Evolutionary conservation across 2,329 filamentous ascomycete species (phyloP), one percentile per base, ranked within the genome.

Genomic region (Beauveria brongniartii): DNA sequence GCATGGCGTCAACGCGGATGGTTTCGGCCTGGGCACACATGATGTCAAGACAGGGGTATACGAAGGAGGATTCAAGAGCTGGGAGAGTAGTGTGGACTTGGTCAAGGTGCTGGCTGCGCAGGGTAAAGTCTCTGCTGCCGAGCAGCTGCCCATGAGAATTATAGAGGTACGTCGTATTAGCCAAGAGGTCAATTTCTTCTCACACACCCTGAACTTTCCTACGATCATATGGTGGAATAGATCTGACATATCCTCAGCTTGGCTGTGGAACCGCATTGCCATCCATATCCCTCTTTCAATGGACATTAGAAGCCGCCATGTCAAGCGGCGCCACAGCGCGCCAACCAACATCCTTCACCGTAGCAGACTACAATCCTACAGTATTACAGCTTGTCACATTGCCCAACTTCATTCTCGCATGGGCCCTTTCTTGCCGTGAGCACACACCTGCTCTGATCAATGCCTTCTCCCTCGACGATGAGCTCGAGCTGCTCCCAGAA

Each of bases 21-120:
- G 77, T 64, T 77, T 81, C 58, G 80, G 82, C 1, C 76, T 91
- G 41, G 86, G 84, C 44, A 80, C 82, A 64, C 85, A 89, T 64
- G 90, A 94, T 72, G 86, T 94, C 65, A 88, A 86, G 72, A 89
- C 89, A 60, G 90, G 90, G 56, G 83, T 93, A 63, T 94, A 94
- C 73, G 90, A 94, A 74, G 90, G 90, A 61, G 90, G 90, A 26
- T 92, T 93, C 77, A 94, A 94, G 77, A 92, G 88, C 68, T 94
- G 90, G 90, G 90, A 94, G 75, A 92, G 90, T 74, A 91, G 88
- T 63, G 79, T 92, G 57, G 90, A 94, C 70, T 78, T 94, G 20
- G 88, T 90, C 55, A 89, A 86, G 69, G 84, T 88, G n/a, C 72
- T 87, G 34, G 78, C 79, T 0, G 68, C 71, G 3, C 77, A 77